Evolutionary conservation across 352 stramenopile genomes (phyloP).

Genomic region (Phytophthora citrophthora): DNA sequence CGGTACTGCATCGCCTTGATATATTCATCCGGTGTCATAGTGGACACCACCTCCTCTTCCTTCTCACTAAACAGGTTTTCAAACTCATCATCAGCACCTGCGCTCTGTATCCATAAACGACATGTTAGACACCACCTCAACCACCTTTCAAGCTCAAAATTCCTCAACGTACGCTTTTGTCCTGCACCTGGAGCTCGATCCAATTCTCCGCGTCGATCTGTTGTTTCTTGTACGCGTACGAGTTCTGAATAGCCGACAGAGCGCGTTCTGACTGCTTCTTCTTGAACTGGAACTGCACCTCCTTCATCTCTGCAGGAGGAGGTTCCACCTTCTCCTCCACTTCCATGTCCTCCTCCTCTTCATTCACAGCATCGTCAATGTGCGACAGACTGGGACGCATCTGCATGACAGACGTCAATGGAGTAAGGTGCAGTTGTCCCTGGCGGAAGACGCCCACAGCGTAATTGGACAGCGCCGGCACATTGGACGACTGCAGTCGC

Average conservation of each 20-base stretch:
- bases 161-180: conserved; percentile 61
- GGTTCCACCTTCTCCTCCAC: conserved; percentile 61
- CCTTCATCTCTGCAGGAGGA: conserved; percentile 62
- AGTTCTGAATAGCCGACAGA: conserved; percentile 82
- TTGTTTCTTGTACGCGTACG: conserved; percentile 85
- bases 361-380: conserved; percentile 77
- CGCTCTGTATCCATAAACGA: conserved; percentile 21
- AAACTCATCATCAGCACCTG: conserved; percentile 70
- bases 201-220: conserved; percentile 83
- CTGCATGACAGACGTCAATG: conserved; percentile 69
- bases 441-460: conserved; percentile 80
- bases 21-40: conserved; percentile 73
- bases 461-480: conserved; percentile 81
- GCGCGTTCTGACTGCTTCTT: conserved; percentile 86
- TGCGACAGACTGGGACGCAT: conserved; percentile 83
- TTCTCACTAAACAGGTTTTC: conserved; percentile 87
- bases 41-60: conserved; percentile 75
- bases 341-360: conserved; percentile 72
- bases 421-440: conserved; percentile 83
- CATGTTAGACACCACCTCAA: background rate
- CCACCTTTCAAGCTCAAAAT: conserved; percentile 4
- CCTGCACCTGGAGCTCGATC: conserved; percentile 74
- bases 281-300: conserved; percentile 90
- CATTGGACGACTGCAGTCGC: conserved; percentile 64
- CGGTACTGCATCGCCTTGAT: conserved; percentile 81